Percentiles rank a stretch among this genome's conserved stretches.
Evolutionary conservation across 495 filamentous ascomycete species (phyloP).

Genomic region (Aspergillus bertholletiae): DNA sequence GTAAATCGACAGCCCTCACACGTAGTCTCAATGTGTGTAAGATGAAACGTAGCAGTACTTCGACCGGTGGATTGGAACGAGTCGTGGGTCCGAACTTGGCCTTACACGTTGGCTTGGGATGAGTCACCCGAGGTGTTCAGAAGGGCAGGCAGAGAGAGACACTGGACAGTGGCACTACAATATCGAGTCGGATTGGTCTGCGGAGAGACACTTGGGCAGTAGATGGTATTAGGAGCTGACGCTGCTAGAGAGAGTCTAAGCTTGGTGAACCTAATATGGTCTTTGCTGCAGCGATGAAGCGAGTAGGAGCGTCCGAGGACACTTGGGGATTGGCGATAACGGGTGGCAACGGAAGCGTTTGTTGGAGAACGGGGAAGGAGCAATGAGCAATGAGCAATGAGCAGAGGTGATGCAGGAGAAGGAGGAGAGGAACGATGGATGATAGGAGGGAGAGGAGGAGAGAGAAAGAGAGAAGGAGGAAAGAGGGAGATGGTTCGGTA

Average conservation of each 20-base stretch:
- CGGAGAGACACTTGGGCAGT: background rate
- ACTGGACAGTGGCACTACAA: slow-evolving; percentile 12
- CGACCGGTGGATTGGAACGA: slow-evolving; percentile 3
- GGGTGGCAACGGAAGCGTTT: slow-evolving; percentile 1
- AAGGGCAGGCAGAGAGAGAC: slow-evolving; percentile 17
- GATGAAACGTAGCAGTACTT: slow-evolving; percentile 18
- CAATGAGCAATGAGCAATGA: slow-evolving; percentile 10
- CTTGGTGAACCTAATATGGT: slow-evolving; percentile 10
- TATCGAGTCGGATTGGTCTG: slow-evolving; percentile 7
- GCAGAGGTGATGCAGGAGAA: slow-evolving; percentile 12
- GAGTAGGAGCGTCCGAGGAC: background rate
- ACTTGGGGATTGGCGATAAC: background rate
- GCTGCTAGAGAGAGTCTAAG: slow-evolving; percentile 11
- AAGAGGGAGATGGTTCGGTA: slow-evolving; percentile 27
- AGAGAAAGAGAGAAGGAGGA: slow-evolving; percentile 33
- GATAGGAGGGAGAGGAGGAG: slow-evolving; percentile 16
- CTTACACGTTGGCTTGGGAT: slow-evolving; percentile 16
- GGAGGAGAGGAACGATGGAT: slow-evolving; percentile 12
- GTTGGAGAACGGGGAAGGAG: slow-evolving; percentile 5
- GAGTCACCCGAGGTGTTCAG: slow-evolving; percentile 25
- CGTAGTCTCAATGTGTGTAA: slow-evolving; percentile 8
- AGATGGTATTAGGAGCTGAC: slow-evolving; percentile 5
- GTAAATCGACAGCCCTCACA: slow-evolving; percentile 13
- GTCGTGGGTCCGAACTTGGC: slow-evolving; percentile 20
- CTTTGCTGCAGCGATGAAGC: slow-evolving; percentile 4